These are phyloP conservation scores for Hysterangium stoloniferum DNA, from an alignment of 768 basidiomycete species.

Conservation along the genomic window DNA sequence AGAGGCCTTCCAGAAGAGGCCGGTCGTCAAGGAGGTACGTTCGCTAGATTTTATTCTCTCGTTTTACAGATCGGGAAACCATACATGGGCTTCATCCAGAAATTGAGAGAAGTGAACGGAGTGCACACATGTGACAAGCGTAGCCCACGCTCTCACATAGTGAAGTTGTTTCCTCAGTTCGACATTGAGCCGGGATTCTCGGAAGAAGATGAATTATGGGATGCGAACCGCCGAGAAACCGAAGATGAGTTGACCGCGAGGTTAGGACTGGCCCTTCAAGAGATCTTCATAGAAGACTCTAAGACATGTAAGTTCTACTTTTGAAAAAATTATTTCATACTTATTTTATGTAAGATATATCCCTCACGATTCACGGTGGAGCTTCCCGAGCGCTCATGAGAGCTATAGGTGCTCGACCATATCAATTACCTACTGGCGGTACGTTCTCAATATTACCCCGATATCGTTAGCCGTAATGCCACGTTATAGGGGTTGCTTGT, in stretches of 20 bases:
- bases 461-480: neutral
- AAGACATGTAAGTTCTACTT: conserved; percentile 37
- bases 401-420: conserved; percentile 37
- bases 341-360: conserved; percentile 39
- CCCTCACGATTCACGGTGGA: conserved; percentile 59
- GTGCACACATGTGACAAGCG: conserved; percentile 69
- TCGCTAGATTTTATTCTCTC: neutral
- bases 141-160: conserved; percentile 40
- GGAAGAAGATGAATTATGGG: conserved; percentile 61
- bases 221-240: conserved; percentile 46
- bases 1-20: conserved; percentile 11
- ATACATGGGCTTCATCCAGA: conserved; percentile 34
- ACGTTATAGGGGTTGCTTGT: conserved; percentile 2
- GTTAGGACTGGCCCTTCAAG: conserved; percentile 44
- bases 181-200: conserved; percentile 47
- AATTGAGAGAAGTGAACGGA: conserved; percentile 58
- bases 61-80: neutral
- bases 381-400: conserved; percentile 50
- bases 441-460: conserved; percentile 15
- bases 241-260: conserved; percentile 37
- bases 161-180: conserved; percentile 41
- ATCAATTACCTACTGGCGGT: conserved; percentile 59
- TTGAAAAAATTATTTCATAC: neutral
- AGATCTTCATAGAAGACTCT: conserved; percentile 40
- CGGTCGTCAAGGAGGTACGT: conserved; percentile 47